A percentile compares a stretch with the other conserved stretches of the same genome.
Evolutionary conservation across 2,329 filamentous ascomycete genomes (phyloP).

Genomic region (Pezicula carpinea): DNA sequence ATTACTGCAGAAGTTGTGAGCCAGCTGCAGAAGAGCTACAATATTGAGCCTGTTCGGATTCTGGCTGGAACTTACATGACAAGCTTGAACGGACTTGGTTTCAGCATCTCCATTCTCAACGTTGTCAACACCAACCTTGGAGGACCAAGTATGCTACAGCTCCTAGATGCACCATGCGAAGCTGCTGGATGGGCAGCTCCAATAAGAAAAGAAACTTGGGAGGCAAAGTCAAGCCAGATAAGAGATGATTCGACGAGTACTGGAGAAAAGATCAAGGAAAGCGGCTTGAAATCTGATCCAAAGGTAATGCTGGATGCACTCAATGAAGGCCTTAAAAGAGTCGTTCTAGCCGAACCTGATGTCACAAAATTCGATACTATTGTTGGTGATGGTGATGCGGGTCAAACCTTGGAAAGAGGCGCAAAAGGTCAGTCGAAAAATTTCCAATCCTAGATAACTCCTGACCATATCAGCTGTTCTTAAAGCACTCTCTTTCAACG

Average conservation of each 20-base stretch:
- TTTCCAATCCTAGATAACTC: constrained; percentile 17
- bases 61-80: constrained; percentile 68
- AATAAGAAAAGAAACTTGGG: constrained; percentile 54
- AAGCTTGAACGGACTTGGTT: constrained; percentile 66
- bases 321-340: constrained; percentile 47
- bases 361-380: constrained; percentile 66
- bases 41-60: constrained; percentile 56
- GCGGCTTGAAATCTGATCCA: constrained; percentile 25
- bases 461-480: constrained; percentile 33
- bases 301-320: constrained; percentile 46
- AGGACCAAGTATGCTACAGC: constrained; percentile 51
- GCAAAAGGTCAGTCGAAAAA: constrained; percentile 44
- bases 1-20: constrained; percentile 62
- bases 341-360: constrained; percentile 60
- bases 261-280: constrained; percentile 29
- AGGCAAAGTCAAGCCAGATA: constrained; percentile 36
- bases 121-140: constrained; percentile 46
- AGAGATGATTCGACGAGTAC: constrained; percentile 17
- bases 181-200: constrained; percentile 63
- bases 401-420: constrained; percentile 63
- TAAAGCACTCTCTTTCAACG: constrained; percentile 34
- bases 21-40: constrained; percentile 53
- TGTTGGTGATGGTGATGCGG: constrained; percentile 70
- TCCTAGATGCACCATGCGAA: constrained; percentile 64
- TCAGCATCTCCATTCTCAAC: constrained; percentile 64